Conservation (phyloP, 306 rosid genomes). For the Acacia crassicarpa region DNA sequence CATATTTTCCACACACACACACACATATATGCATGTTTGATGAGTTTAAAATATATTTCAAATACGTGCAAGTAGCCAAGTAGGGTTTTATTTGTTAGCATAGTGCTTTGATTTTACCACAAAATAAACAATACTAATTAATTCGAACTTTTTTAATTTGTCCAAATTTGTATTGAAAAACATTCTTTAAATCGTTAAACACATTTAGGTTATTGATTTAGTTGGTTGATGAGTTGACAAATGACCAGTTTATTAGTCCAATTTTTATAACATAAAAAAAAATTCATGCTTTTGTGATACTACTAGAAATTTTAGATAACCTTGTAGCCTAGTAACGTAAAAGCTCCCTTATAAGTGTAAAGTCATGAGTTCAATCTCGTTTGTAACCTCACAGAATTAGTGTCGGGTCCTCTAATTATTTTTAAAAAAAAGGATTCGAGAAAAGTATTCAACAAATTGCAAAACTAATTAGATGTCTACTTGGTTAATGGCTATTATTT, state of each 20-base stretch:
- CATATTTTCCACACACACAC: background rate
- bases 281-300: background rate
- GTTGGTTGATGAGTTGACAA: background rate
- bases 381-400: too few relatives aligned
- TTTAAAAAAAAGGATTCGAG: too few relatives aligned
- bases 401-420: too few relatives aligned
- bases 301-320: background rate
- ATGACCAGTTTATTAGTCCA: background rate
- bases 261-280: background rate
- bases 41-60: background rate
- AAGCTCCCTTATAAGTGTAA: too few relatives aligned
- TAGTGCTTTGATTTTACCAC: background rate
- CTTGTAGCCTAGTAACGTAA: too few relatives aligned
- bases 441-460: background rate
- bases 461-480: too few relatives aligned
- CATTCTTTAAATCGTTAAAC: background rate
- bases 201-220: background rate
- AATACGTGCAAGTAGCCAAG: background rate
- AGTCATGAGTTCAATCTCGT: too few relatives aligned
- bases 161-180: background rate
- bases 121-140: background rate
- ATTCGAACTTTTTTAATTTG: background rate
- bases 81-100: background rate
- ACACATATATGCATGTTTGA: background rate
- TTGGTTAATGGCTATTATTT: too few relatives aligned